Evolutionary conservation across 2,329 filamentous ascomycete species (phyloP).

Genomic region (Pyrenophora tritici-repentis): DNA sequence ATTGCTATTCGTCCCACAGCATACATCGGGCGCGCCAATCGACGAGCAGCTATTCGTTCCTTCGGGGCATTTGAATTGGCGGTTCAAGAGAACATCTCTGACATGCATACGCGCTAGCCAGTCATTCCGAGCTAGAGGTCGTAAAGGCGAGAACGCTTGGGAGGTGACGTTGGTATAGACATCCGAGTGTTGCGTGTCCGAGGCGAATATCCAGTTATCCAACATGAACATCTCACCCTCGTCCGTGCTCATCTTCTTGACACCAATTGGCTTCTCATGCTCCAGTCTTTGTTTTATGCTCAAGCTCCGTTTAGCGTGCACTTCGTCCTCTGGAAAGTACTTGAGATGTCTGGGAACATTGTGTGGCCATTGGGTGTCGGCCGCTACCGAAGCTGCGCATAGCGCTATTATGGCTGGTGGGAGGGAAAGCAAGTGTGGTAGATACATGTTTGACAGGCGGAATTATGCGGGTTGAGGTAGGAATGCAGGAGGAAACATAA

Average conservation of each 20-base stretch:
- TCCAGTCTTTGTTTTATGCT: conserved; percentile 48
- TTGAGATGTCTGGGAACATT: conserved; percentile 53
- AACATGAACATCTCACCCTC: conserved; percentile 75
- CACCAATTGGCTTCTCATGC: conserved; percentile 60
- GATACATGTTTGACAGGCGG: conserved; percentile 26
- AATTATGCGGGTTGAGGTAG: conserved; percentile 1
- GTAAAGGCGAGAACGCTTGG: conserved; percentile 32
- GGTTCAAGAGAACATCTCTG: conserved; percentile 52
- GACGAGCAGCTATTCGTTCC: conserved; percentile 68
- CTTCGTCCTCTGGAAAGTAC: conserved; percentile 56
- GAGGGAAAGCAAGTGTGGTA: conserved; percentile 35
- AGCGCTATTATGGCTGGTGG: conserved; percentile 38
- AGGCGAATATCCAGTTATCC: conserved; percentile 63
- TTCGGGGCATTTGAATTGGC: conserved; percentile 68
- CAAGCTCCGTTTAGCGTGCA: conserved; percentile 49
- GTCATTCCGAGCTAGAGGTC: conserved; percentile 34
- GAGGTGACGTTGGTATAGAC: conserved; percentile 27
- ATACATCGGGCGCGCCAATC: conserved; percentile 71
- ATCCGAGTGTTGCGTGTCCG: conserved; percentile 16
- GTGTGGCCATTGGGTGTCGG: conserved; percentile 52
- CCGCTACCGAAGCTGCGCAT: conserved; percentile 24
- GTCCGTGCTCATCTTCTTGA: conserved; percentile 74
- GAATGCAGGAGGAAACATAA: conserved; percentile 22
- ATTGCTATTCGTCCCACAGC: conserved; percentile 68
- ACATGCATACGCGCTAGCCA: conserved; percentile 46